Conservation (phyloP, 345 rosid species). For the Eucalyptus marginata region DNA sequence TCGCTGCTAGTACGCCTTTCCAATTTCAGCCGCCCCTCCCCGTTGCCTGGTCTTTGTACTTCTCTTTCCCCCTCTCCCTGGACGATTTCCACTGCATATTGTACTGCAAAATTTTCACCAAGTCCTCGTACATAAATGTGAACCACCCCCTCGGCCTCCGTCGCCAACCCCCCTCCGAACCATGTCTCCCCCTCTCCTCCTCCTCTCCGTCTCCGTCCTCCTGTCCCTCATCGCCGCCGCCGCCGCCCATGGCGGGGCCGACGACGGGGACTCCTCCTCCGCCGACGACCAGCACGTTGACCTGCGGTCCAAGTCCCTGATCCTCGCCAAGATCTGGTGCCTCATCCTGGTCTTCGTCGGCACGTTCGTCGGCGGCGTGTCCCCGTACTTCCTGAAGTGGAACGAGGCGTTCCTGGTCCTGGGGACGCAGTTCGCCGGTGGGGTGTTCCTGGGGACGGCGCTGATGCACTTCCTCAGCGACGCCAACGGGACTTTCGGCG, state of each 20-base stretch:
- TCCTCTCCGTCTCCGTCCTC: constrained; percentile 25
- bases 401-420: constrained; percentile 63
- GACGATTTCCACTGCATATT: background rate
- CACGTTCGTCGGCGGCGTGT: constrained; percentile 59
- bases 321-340: constrained; percentile 55
- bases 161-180: background rate
- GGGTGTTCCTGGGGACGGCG: constrained; percentile 81
- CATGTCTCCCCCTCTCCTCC: constrained; percentile 30
- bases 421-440: constrained; percentile 89
- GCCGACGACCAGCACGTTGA: background rate
- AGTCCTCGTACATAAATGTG: background rate
- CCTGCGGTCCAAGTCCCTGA: constrained; percentile 40
- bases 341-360: constrained; percentile 45
- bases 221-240: constrained; percentile 27
- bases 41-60: background rate
- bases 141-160: background rate
- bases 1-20: background rate
- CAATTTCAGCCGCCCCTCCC: background rate
- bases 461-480: constrained; percentile 85
- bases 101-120: background rate
- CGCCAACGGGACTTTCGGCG: constrained; percentile 53
- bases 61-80: background rate
- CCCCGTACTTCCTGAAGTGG: constrained; percentile 80
- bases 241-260: constrained; percentile 34
- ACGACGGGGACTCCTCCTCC: constrained; percentile 2